Percentiles rank a stretch among this genome's conserved stretches.
phyloP scores from a whole-genome alignment of 805 yeast genomes.

The Lachancea waltii region DNA sequence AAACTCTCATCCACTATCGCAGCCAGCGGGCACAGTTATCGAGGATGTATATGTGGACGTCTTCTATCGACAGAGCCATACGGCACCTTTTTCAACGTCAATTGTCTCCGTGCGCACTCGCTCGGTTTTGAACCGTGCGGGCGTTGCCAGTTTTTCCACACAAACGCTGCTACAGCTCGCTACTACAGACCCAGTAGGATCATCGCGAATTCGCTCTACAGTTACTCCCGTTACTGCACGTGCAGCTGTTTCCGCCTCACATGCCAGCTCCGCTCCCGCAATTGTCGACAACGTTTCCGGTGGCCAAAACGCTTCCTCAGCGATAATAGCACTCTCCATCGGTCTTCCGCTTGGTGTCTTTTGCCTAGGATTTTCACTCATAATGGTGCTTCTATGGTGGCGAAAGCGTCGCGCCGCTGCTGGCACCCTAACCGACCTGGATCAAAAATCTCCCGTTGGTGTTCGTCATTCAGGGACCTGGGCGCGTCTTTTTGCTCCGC shows the following conservation, averaged over 20 bases:
- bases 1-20: background rate
- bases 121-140: slow-evolving; percentile 1
- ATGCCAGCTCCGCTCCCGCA: background rate
- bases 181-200: too few relatives aligned
- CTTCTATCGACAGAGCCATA: slow-evolving; percentile 2
- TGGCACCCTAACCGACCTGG: background rate
- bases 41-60: slow-evolving; percentile 10
- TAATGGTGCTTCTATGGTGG: slow-evolving; percentile 16
- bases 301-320: slow-evolving; percentile 11
- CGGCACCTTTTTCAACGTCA: slow-evolving; percentile 9
- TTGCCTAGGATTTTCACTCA: slow-evolving; percentile 17
- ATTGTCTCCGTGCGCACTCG: slow-evolving; percentile 6
- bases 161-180: background rate
- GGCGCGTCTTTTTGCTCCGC: slow-evolving; percentile 2
- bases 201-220: too few relatives aligned
- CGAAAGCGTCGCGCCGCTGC: slow-evolving; percentile 5
- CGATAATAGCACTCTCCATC: slow-evolving; percentile 24
- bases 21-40: slow-evolving; percentile 6
- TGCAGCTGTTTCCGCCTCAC: background rate
- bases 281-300: slow-evolving; percentile 3
- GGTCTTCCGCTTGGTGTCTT: slow-evolving; percentile 30
- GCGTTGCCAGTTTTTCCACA: too few relatives aligned
- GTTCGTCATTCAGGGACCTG: slow-evolving; percentile 1
- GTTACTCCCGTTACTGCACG: too few relatives aligned
- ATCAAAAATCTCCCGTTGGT: background rate